Conservation (phyloP, 352 stramenopile species). For the Globisporangium spinosum region DNA sequence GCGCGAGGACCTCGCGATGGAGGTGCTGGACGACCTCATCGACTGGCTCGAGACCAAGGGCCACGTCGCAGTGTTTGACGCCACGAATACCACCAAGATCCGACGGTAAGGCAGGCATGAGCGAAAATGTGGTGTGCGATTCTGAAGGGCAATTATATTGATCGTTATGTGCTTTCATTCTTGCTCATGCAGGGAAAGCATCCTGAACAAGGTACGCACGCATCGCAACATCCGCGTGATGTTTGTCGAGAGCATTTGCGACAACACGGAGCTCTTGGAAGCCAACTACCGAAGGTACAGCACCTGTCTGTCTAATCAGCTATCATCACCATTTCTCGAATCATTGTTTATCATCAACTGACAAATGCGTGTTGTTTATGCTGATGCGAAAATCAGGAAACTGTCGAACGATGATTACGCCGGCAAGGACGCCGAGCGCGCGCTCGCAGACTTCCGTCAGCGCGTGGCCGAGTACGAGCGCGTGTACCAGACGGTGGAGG, state of each 20-base stretch:
- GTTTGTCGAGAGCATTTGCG: slow-evolving; percentile 95
- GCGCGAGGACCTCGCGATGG: slow-evolving; percentile 88
- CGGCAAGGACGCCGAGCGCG: slow-evolving; percentile 75
- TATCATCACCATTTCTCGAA: slow-evolving; percentile 2
- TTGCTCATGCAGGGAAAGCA: slow-evolving; percentile 35
- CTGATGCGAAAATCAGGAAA: slow-evolving; percentile 36
- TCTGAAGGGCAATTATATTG: slow-evolving; percentile 13
- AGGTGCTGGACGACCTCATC: slow-evolving; percentile 86
- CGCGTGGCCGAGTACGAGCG: slow-evolving; percentile 92
- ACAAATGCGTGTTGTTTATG: slow-evolving; percentile 11
- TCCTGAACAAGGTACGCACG: slow-evolving; percentile 57
- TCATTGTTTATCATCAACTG: slow-evolving; percentile 19
- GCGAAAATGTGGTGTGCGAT: not conserved
- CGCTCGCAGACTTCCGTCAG: slow-evolving; percentile 85
- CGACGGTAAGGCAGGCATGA: slow-evolving; percentile 24
- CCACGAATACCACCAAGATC: slow-evolving; percentile 92
- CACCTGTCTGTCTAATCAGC: not conserved
- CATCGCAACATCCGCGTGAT: slow-evolving; percentile 83
- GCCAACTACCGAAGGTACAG: slow-evolving; percentile 85
- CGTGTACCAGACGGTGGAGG: slow-evolving; percentile 90
- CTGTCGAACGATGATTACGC: slow-evolving; percentile 90
- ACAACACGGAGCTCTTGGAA: slow-evolving; percentile 89
- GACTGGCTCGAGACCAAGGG: slow-evolving; percentile 88
- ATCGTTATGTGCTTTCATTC: not conserved
- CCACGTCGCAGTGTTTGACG: slow-evolving; percentile 94